Evolutionary conservation across 1,284 basidiomycete species (phyloP), one percentile per base, ranked within the genome.

Genomic region (Wolfiporia cocos): DNA sequence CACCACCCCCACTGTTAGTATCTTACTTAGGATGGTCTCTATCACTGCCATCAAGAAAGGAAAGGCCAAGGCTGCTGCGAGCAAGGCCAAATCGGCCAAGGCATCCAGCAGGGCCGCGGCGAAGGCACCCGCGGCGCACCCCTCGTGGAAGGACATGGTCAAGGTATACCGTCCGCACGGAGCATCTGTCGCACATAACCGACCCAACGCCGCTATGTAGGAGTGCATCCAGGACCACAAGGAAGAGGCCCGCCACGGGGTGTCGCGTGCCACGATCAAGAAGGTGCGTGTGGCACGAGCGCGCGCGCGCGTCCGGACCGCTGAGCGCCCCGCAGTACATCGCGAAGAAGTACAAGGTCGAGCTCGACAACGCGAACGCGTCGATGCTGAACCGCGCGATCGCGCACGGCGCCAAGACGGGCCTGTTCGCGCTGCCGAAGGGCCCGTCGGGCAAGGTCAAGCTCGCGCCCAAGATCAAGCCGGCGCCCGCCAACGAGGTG

Each of bases 251-350:
- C 87, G 92, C 49, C 61, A 66, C 49, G 92, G 92, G 61, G 89
- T 94, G 49, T 93, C 92, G 49, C 86, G 92, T 41, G 82, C 85
- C 41, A 82, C 84, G 55, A 89, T 96, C 68, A 95, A 95, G 79
- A 95, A 92, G 91, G 51, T 50, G 28, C 37, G 48, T 51, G 20
- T n/a, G n/a, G n/a, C n/a, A n/a, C n/a, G n/a, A n/a, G n/a, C n/a
- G n/a, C n/a, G n/a, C n/a, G n/a, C n/a, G n/a, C n/a, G n/a, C n/a
- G n/a, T n/a, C n/a, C n/a, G n/a, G n/a, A n/a, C n/a, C n/a, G n/a
- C n/a, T n/a, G n/a, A n/a, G n/a, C n/a, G n/a, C n/a, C n/a, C n/a
- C n/a, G n/a, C 66, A 88, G 80, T 92, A 69, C 62, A 78, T 87
- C 30, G 81, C 84, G 53, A 79, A 85, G 52, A 78, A 73, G 52